Evolutionary conservation across 2,329 filamentous ascomycete species (phyloP).

Genomic region (Aspergillus persii): DNA sequence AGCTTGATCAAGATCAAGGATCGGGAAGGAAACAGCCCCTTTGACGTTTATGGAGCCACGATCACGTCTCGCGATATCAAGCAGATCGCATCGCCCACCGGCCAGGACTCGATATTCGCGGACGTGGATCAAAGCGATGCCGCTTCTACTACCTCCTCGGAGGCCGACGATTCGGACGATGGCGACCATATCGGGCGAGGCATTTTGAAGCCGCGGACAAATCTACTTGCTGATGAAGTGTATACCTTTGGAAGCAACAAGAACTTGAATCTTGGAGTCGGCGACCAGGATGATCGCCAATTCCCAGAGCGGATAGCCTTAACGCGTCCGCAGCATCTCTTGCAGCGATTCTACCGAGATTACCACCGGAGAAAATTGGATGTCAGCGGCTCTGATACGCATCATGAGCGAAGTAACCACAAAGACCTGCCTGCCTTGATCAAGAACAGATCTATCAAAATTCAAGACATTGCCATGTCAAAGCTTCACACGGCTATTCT

Average conservation of each 20-base stretch:
- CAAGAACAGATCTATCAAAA: constrained; percentile 67
- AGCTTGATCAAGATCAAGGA: constrained; percentile 93
- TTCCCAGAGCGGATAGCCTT: constrained; percentile 82
- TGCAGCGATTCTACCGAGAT: constrained; percentile 71
- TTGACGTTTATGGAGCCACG: constrained; percentile 86
- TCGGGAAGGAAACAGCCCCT: constrained; percentile 88
- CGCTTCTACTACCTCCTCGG: constrained; percentile 29
- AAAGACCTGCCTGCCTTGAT: constrained; percentile 70
- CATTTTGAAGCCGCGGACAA: constrained; percentile 33
- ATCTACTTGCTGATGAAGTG: constrained; percentile 72
- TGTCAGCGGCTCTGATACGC: constrained; percentile 19
- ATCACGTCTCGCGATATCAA: constrained; percentile 74
- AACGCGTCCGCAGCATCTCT: constrained; percentile 71
- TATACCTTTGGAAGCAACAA: constrained; percentile 97
- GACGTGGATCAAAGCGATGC: constrained; percentile 45
- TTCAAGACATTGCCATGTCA: constrained; percentile 81
- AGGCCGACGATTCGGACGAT: constrained; percentile 51
- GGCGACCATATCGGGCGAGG: constrained; percentile 33
- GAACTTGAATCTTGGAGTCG: constrained; percentile 86
- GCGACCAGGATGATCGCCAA: constrained; percentile 93
- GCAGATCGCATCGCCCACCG: constrained; percentile 24
- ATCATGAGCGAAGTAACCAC: constrained; percentile 29
- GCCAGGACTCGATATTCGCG: constrained; percentile 36
- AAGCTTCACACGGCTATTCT: constrained; percentile 89
- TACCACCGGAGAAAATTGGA: constrained; percentile 49